Evolutionary conservation across 2,329 filamentous ascomycete genomes (phyloP).

Genomic region (Trichoderma asperellum): DNA sequence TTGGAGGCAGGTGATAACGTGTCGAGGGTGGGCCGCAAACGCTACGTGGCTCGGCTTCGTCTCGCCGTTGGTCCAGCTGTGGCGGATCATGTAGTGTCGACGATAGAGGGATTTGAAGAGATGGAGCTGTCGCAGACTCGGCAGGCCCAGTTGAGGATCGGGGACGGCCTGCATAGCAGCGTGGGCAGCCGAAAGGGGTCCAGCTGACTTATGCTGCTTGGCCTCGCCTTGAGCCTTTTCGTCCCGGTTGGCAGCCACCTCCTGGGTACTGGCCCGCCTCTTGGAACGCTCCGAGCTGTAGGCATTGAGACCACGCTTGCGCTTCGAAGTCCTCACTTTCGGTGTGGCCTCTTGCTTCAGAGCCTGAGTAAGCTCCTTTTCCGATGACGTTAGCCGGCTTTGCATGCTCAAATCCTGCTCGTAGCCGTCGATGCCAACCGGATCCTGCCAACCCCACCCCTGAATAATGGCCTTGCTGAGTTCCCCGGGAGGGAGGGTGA

Average conservation of each 20-base stretch:
- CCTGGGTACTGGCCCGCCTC: slow-evolving; percentile 55
- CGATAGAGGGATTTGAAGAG: slow-evolving; percentile 97
- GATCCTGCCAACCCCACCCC: slow-evolving; percentile 98
- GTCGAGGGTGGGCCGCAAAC: slow-evolving; percentile 92
- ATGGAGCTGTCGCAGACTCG: slow-evolving; percentile 80
- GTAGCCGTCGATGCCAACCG: slow-evolving; percentile 71
- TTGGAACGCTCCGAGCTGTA: slow-evolving; percentile 57
- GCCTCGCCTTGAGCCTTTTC: slow-evolving; percentile 47
- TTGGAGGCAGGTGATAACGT: slow-evolving; percentile 96
- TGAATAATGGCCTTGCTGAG: slow-evolving; percentile 83
- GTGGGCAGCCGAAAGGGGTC: slow-evolving; percentile 83
- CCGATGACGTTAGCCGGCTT: slow-evolving; percentile 56
- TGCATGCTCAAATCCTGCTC: slow-evolving; percentile 77
- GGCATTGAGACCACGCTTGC: slow-evolving; percentile 56
- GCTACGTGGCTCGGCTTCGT: slow-evolving; percentile 89
- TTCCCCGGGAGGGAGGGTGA: slow-evolving; percentile 76
- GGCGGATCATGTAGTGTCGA: slow-evolving; percentile 85
- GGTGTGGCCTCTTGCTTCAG: slow-evolving; percentile 48
- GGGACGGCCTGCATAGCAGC: slow-evolving; percentile 82
- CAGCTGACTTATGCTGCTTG: slow-evolving; percentile 67
- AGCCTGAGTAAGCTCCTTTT: slow-evolving; percentile 53
- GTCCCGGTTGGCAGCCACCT: slow-evolving; percentile 48
- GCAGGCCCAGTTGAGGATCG: slow-evolving; percentile 77
- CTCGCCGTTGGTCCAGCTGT: slow-evolving; percentile 87
- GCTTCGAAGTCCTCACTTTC: slow-evolving; percentile 57